A percentile compares a stretch with the other conserved stretches of the same genome.
Conservation (phyloP, 2,329 filamentous ascomycete species). For the Xylogone sp. region DNA sequence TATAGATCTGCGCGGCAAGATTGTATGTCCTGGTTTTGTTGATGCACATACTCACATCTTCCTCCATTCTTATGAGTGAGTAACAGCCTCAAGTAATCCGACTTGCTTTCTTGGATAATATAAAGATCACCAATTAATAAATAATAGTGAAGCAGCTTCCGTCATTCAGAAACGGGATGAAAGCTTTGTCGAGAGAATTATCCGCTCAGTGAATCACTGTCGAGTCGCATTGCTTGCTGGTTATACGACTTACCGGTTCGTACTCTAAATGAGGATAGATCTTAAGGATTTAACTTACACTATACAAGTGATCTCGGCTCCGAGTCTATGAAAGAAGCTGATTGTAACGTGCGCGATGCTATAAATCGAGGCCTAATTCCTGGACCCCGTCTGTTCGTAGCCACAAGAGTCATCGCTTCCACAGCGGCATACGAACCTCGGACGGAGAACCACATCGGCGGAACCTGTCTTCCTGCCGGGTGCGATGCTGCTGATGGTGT, state of each 20-base stretch:
- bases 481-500: constrained; percentile 45
- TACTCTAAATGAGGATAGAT: not conserved
- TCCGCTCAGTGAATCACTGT: constrained; percentile 50
- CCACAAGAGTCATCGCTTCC: constrained; percentile 46
- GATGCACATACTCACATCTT: constrained; percentile 56
- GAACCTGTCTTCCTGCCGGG: constrained; percentile 31
- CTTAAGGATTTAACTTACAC: not conserved
- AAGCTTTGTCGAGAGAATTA: constrained; percentile 50
- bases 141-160: constrained; percentile 32
- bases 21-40: constrained; percentile 49
- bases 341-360: constrained; percentile 47
- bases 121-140: constrained; percentile 3
- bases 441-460: constrained; percentile 37
- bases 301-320: constrained; percentile 43
- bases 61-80: constrained; percentile 43
- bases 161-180: constrained; percentile 53
- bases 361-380: constrained; percentile 51
- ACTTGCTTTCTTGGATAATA: too few relatives aligned
- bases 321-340: constrained; percentile 45
- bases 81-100: not conserved
- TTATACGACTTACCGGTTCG: constrained; percentile 50
- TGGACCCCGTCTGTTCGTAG: constrained; percentile 52
- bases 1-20: constrained; percentile 50
- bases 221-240: constrained; percentile 50
- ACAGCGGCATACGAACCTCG: constrained; percentile 46